These are phyloP conservation scores for Diplodia sapinea DNA, from an alignment of 2,329 filamentous ascomycete genomes.

Conservation along the genomic window DNA sequence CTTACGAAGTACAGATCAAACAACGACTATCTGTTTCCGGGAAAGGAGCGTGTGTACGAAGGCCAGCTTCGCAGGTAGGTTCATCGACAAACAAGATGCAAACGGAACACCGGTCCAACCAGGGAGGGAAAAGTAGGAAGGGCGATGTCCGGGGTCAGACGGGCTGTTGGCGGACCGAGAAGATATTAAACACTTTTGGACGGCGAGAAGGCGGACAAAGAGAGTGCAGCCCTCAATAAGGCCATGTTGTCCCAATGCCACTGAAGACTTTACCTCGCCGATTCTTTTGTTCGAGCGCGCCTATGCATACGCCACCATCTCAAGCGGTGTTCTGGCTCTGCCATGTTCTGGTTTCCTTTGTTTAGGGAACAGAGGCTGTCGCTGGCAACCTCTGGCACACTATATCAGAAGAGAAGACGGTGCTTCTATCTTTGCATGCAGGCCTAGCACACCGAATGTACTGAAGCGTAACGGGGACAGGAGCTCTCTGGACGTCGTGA, in stretches of 20 bases:
- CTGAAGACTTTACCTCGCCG: neutral
- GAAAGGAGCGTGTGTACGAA: slow-evolving; percentile 25
- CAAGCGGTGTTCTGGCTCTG: neutral
- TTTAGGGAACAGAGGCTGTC: neutral
- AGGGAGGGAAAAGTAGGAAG: neutral
- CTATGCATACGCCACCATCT: neutral
- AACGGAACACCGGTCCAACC: neutral
- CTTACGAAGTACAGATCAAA: neutral
- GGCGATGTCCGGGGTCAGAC: neutral
- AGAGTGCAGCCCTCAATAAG: too few species aligned
- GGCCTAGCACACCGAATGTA: neutral
- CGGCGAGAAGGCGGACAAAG: slow-evolving; percentile 24
- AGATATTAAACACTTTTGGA: slow-evolving; percentile 14
- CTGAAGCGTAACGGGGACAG: neutral
- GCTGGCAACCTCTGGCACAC: neutral
- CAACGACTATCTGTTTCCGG: neutral
- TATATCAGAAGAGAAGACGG: too few species aligned
- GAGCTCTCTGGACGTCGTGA: neutral
- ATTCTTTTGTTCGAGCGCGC: neutral
- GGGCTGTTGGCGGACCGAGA: neutral
- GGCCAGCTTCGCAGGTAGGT: slow-evolving; percentile 30
- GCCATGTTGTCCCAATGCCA: neutral
- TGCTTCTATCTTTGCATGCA: neutral
- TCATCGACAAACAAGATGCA: slow-evolving; percentile 5
- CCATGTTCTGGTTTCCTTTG: slow-evolving; percentile 7